A percentile compares a stretch with the other conserved stretches of the same genome.
Evolutionary conservation across 2,329 filamentous ascomycete genomes (phyloP).

Genomic region (Aspergillus phoenicis): DNA sequence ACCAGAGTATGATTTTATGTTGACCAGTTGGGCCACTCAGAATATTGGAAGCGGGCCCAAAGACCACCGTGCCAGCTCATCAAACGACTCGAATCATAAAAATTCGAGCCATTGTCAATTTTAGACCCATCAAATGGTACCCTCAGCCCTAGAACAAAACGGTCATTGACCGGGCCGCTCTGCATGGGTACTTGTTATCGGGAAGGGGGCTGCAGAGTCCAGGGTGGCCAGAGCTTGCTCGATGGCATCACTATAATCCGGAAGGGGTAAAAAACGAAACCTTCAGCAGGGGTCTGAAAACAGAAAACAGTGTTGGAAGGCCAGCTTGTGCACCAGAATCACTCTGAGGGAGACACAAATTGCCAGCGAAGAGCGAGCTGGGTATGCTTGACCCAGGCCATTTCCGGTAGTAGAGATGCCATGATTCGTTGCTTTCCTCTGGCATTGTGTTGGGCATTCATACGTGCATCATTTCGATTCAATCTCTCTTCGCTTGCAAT

Average conservation of each 20-base stretch:
- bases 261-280: background rate
- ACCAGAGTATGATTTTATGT: constrained; percentile 16
- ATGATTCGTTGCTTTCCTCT: constrained; percentile 40
- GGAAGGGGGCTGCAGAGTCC: constrained; percentile 18
- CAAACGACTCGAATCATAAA: constrained; percentile 25
- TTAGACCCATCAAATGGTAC: constrained; percentile 14
- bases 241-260: constrained; percentile 1
- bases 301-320: background rate
- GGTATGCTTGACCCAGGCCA: constrained; percentile 19
- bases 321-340: constrained; percentile 2
- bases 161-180: constrained; percentile 31
- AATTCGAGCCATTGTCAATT: constrained; percentile 14
- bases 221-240: constrained; percentile 16
- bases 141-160: constrained; percentile 24
- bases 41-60: constrained; percentile 26
- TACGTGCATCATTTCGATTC: constrained; percentile 31
- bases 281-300: constrained; percentile 8
- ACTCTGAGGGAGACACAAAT: constrained; percentile 26
- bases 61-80: constrained; percentile 35
- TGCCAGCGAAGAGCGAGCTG: constrained; percentile 31
- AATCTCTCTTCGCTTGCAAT: constrained; percentile 20
- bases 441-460: constrained; percentile 45
- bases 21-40: constrained; percentile 22
- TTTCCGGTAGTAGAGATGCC: constrained; percentile 8
- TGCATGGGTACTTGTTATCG: constrained; percentile 31